Percentiles rank a stretch among this genome's conserved stretches.
Evolutionary conservation across 2,329 filamentous ascomycete genomes (phyloP).

Genomic region (Apiospora phragmitis): DNA sequence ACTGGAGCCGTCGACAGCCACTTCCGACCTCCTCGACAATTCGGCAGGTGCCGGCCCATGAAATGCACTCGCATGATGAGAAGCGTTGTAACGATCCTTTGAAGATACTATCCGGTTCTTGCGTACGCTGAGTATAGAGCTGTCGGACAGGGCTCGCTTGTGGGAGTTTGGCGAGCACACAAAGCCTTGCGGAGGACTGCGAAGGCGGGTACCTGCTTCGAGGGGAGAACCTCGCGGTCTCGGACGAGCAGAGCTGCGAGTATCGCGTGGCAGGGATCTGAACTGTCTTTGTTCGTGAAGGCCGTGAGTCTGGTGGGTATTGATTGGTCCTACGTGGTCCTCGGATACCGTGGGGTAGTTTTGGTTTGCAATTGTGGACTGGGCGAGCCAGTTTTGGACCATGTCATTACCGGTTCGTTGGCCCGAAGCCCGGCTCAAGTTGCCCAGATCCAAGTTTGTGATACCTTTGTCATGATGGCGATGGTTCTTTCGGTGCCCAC

Average conservation of each 20-base stretch:
- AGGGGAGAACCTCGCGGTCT: not conserved
- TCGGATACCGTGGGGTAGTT: not conserved
- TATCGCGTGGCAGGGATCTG: not conserved
- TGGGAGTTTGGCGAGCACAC: not conserved
- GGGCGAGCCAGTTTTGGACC: constrained; percentile 30
- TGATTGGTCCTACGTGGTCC: not conserved
- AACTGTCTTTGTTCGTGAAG: not conserved
- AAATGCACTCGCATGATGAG: not conserved
- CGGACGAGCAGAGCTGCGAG: not conserved
- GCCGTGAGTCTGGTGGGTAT: not conserved
- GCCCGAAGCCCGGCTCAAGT: constrained; percentile 22
- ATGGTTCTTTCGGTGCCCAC: not conserved
- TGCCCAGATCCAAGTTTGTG: constrained; percentile 20
- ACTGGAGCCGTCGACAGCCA: constrained; percentile 16
- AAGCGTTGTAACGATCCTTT: not conserved
- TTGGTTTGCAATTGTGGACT: constrained; percentile 3
- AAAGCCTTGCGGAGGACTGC: not conserved
- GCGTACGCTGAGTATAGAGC: not conserved
- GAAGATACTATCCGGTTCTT: not conserved
- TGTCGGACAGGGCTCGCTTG: not conserved
- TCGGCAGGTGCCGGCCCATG: not conserved
- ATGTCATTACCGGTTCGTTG: constrained; percentile 21
- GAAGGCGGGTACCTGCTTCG: not conserved
- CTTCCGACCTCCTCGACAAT: not conserved
- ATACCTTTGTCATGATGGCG: constrained; percentile 21